phyloP scores from a whole-genome alignment of 176 grass and related monocot species.

The Hordeum marinum region DNA sequence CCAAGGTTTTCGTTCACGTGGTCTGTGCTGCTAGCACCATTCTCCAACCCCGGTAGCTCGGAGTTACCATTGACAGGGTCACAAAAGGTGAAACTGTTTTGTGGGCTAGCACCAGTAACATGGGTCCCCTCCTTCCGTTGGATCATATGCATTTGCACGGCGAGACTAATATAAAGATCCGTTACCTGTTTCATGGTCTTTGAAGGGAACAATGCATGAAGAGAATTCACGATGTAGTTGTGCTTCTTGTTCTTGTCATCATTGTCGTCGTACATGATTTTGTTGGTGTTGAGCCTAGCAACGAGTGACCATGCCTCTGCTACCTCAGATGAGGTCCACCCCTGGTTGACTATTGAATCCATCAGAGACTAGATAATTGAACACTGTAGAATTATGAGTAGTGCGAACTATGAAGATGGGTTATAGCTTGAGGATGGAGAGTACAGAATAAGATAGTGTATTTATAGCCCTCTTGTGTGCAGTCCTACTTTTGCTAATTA shows the following conservation, averaged over 20 bases:
- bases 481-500: not conserved
- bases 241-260: not conserved
- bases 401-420: not conserved
- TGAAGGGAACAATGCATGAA: conserved; percentile 1
- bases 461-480: not conserved
- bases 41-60: not conserved
- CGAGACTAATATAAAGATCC: conserved; percentile 2
- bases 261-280: no score
- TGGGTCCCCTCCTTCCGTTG: not conserved
- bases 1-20: not conserved
- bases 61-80: not conserved
- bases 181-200: conserved; percentile 24
- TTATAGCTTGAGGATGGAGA: not conserved
- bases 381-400: not conserved
- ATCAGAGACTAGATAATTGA: not conserved
- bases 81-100: not conserved
- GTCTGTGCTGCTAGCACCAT: not conserved
- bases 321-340: conserved; percentile 1
- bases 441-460: not conserved
- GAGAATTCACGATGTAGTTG: not conserved
- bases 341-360: not conserved
- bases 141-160: not conserved
- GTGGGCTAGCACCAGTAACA: not conserved
- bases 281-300: not conserved
- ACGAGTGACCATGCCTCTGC: not conserved